Evolutionary conservation across 225 moss, liverwort and hornwort species (phyloP).

Genomic region (Marchantia paleacea): DNA sequence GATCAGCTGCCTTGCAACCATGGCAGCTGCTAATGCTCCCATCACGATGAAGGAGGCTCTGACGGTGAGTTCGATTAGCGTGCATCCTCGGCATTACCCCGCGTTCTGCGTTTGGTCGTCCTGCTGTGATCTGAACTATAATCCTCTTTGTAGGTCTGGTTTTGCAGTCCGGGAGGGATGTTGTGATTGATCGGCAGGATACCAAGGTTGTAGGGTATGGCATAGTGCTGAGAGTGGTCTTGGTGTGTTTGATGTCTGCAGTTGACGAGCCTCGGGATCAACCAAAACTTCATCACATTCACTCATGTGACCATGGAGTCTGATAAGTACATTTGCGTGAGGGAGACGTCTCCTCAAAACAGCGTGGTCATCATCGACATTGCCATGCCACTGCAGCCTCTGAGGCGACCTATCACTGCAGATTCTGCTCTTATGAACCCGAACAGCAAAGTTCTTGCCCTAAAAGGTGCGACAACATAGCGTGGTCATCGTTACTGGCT

Average conservation of each 20-base stretch:
- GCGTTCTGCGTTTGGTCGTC: not conserved
- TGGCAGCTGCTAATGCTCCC: conserved; percentile 99
- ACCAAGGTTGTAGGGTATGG: not conserved
- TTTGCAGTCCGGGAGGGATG: not conserved
- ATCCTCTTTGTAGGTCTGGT: not conserved
- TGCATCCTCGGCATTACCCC: not conserved
- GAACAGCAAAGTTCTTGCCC: conserved; percentile 77
- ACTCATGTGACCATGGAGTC: conserved; percentile 99
- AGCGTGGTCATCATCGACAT: conserved; percentile 98
- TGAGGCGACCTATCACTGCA: conserved; percentile 94
- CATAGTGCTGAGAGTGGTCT: conserved; percentile 26
- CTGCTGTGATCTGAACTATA: conserved; percentile 21
- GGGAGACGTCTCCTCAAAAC: conserved; percentile 92
- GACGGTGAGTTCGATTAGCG: conserved; percentile 54
- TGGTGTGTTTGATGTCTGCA: conserved; percentile 36
- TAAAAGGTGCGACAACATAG: conserved; percentile 65
- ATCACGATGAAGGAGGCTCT: conserved; percentile 99
- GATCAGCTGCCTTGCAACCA: conserved; percentile 56
- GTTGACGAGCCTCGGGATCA: conserved; percentile 97
- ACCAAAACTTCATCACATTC: conserved; percentile 94
- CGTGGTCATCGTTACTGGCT: not conserved
- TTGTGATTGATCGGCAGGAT: conserved; percentile 14
- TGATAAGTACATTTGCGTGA: conserved; percentile 97
- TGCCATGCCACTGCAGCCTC: conserved; percentile 82
- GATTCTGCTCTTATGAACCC: conserved; percentile 99